Percentiles rank a stretch among this genome's conserved stretches.
Conservation (phyloP, 2,329 filamentous ascomycete species). For the Penicillium thymicola region DNA sequence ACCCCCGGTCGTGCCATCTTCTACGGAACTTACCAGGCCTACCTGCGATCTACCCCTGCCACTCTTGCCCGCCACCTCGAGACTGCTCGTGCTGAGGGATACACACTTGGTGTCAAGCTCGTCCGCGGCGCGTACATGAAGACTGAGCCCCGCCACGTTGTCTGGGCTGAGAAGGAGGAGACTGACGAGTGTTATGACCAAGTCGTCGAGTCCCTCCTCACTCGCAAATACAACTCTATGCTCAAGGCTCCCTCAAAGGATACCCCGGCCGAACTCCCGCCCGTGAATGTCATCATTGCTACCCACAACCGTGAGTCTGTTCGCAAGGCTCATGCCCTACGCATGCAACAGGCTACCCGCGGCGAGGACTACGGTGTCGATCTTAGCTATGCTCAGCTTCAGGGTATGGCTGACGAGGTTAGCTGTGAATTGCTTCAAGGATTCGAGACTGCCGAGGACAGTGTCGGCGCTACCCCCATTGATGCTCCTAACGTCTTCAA, state of each 20-base stretch:
- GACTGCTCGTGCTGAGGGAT: conserved; percentile 47
- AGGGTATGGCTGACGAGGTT: conserved; percentile 95
- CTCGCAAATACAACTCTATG: conserved; percentile 56
- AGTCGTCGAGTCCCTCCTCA: conserved; percentile 54
- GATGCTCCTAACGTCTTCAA: conserved; percentile 54
- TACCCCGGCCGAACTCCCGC: conserved; percentile 34
- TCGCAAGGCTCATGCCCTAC: conserved; percentile 48
- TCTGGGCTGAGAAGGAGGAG: conserved; percentile 48
- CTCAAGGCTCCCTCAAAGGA: conserved; percentile 48
- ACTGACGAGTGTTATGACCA: conserved; percentile 55
- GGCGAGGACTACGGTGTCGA: conserved; percentile 44
- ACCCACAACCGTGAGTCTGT: conserved; percentile 59
- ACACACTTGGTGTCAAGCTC: conserved; percentile 51
- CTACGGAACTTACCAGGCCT: conserved; percentile 54
- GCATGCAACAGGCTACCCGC: conserved; percentile 45
- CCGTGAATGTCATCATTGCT: conserved; percentile 55
- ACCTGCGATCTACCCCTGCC: conserved; percentile 48
- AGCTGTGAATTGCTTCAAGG: conserved; percentile 57
- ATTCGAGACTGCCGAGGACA: conserved; percentile 29
- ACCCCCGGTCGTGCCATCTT: conserved; percentile 51
- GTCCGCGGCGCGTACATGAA: conserved; percentile 54
- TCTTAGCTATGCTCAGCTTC: conserved; percentile 71
- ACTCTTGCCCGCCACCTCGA: conserved; percentile 48
- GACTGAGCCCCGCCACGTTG: conserved; percentile 46
- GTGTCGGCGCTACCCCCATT: conserved; percentile 24